Evolutionary conservation across 495 filamentous ascomycete species (phyloP).

Genomic region (Trichoderma gamsii): DNA sequence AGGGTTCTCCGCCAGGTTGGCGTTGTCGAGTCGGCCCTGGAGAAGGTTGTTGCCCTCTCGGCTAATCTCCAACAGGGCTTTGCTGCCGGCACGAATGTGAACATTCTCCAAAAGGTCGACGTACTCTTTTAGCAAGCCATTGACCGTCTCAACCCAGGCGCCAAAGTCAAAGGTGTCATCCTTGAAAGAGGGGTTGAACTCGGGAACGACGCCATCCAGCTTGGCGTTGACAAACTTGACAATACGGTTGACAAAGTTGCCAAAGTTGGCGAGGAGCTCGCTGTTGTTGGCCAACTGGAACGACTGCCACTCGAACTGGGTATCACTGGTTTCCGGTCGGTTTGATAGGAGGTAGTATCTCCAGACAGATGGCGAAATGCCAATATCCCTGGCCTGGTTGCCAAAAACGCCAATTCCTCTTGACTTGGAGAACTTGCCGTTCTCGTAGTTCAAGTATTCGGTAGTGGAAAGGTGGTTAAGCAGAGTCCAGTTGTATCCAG

Average conservation of each 20-base stretch:
- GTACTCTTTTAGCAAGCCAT: constrained; percentile 60
- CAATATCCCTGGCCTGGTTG: constrained; percentile 79
- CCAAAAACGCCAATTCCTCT: constrained; percentile 87
- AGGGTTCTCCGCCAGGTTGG: constrained; percentile 64
- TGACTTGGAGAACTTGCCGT: constrained; percentile 93
- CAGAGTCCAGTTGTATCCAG: constrained; percentile 82
- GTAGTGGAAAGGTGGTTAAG: constrained; percentile 83
- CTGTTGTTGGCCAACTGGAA: constrained; percentile 88
- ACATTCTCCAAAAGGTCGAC: constrained; percentile 66
- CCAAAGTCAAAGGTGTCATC: constrained; percentile 39
- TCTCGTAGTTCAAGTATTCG: constrained; percentile 95
- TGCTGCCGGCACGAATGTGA: constrained; percentile 66
- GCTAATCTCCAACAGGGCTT: constrained; percentile 64
- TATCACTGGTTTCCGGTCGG: constrained; percentile 83
- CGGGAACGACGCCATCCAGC: constrained; percentile 63
- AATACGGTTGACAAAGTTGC: constrained; percentile 90
- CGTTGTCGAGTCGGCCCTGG: constrained; percentile 80
- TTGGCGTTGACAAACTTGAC: constrained; percentile 83
- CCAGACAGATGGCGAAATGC: constrained; percentile 83
- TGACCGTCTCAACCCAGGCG: constrained; percentile 46
- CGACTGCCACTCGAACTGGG: constrained; percentile 52
- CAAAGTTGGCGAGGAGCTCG: constrained; percentile 81
- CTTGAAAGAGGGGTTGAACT: constrained; percentile 54
- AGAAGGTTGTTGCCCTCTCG: constrained; percentile 73
- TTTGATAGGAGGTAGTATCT: constrained; percentile 86